Evolutionary conservation across 2,329 filamentous ascomycete genomes (phyloP).

Genomic region (Achaetomium macrosporum): DNA sequence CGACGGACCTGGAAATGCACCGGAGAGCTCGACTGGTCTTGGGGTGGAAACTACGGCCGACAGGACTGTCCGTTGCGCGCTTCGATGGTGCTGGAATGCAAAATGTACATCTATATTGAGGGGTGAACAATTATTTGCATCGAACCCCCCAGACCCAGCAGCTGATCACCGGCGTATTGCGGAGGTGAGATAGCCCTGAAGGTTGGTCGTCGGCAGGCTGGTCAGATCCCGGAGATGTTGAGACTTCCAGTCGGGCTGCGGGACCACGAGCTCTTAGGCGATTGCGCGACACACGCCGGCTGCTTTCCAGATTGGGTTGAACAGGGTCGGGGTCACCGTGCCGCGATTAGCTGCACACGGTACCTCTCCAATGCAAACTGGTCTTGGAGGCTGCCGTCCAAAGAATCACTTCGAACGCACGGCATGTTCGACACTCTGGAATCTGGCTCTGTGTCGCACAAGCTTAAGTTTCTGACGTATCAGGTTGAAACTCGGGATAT

Average conservation of each 20-base stretch:
- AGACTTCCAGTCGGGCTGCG: conserved; percentile 9
- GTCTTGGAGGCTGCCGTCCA: neutral
- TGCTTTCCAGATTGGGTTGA: neutral
- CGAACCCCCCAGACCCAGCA: neutral
- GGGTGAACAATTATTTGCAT: neutral
- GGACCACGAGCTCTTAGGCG: neutral
- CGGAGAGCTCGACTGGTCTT: neutral
- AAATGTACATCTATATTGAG: neutral
- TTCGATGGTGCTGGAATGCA: neutral
- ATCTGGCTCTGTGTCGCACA: neutral
- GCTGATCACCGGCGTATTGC: neutral
- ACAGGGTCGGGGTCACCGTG: neutral
- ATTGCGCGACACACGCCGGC: neutral
- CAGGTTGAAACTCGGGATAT: conserved; percentile 5
- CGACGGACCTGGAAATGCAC: conserved; percentile 1
- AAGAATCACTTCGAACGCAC: neutral
- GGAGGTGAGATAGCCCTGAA: neutral
- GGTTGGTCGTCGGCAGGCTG: neutral
- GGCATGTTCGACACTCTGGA: neutral
- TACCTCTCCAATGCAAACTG: neutral
- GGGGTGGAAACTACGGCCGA: conserved; percentile 3
- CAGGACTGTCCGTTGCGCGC: neutral
- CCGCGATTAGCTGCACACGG: conserved; percentile 1
- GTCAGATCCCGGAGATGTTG: neutral
- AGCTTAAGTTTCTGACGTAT: neutral